Percentiles rank a stretch among this genome's conserved stretches.
phyloP scores from a whole-genome alignment of 1,284 basidiomycete species.

The Tranzscheliella williamsii region DNA sequence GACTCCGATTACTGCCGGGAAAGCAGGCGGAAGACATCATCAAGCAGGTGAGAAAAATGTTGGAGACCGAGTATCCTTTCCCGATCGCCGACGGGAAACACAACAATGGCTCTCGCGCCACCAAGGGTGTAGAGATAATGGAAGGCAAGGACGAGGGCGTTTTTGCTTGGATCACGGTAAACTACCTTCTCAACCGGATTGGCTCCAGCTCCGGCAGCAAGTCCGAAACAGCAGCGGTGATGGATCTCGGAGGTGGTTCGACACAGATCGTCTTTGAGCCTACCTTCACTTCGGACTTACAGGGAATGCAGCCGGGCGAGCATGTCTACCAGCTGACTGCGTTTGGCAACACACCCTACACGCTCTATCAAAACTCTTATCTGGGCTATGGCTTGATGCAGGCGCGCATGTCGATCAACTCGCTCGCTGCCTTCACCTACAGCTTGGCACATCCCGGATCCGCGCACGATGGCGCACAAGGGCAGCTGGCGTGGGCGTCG shows the following conservation, averaged over 20 bases:
- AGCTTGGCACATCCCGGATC: conserved; percentile 62
- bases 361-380: conserved; percentile 60
- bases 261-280: conserved; percentile 99
- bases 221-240: conserved; percentile 75
- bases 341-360: conserved; percentile 50
- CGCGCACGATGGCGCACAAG: conserved; percentile 17
- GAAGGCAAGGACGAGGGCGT: conserved; percentile 91
- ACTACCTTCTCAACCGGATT: conserved; percentile 68
- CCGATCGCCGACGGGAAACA: conserved; percentile 53
- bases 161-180: conserved; percentile 97
- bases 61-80: conserved; percentile 77
- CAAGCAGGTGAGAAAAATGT: conserved; percentile 71
- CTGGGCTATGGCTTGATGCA: conserved; percentile 94
- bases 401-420: conserved; percentile 82
- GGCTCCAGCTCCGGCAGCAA: conserved; percentile 61
- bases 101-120: conserved; percentile 9
- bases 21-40: conserved; percentile 76
- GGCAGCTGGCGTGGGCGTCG: conserved; percentile 53
- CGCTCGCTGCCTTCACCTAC: conserved; percentile 84
- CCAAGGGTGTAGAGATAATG: conserved; percentile 68
- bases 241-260: conserved; percentile 93
- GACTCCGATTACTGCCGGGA: conserved; percentile 76
- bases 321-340: conserved; percentile 82
- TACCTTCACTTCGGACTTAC: conserved; percentile 62
- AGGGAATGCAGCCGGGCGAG: conserved; percentile 76